Percentiles rank a stretch among this genome's conserved stretches.
Evolutionary conservation across 148 eudicot species (phyloP).

Genomic region (Nyssa sinensis): DNA sequence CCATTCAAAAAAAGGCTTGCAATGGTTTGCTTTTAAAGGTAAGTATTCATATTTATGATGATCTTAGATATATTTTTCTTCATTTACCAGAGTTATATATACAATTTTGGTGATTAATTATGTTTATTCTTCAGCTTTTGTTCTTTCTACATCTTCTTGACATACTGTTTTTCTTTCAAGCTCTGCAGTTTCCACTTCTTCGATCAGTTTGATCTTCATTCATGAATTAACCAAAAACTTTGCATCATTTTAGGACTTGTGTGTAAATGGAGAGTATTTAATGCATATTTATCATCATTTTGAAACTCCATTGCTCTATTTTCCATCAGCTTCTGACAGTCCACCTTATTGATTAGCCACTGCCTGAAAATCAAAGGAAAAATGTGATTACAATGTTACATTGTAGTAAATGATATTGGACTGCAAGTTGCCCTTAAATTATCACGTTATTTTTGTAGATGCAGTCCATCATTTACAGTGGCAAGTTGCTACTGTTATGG

Average conservation of each 20-base stretch:
- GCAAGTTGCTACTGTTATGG: background rate
- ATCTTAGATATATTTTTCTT: background rate
- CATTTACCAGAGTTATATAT: background rate
- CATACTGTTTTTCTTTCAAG: background rate
- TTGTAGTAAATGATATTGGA: background rate
- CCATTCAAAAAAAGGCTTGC: conserved; percentile 86
- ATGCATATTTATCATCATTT: background rate
- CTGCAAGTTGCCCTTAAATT: background rate
- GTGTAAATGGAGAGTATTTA: background rate
- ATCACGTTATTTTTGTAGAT: no score
- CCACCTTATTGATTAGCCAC: background rate
- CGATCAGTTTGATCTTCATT: background rate
- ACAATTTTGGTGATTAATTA: background rate
- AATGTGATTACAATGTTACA: no score
- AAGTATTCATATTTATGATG: conserved; percentile 7
- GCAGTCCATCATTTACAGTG: background rate
- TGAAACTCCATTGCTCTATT: background rate
- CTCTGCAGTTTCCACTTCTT: background rate
- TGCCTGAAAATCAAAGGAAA: background rate
- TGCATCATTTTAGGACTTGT: background rate
- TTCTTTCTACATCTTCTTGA: background rate
- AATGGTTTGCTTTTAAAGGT: conserved; percentile 93
- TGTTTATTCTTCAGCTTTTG: background rate
- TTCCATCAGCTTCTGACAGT: background rate
- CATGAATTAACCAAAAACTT: background rate